Evolutionary conservation across 2,329 filamentous ascomycete genomes (phyloP), one percentile per base, ranked within the genome.

Genomic region (Gnomoniopsis smithogilvyi): DNA sequence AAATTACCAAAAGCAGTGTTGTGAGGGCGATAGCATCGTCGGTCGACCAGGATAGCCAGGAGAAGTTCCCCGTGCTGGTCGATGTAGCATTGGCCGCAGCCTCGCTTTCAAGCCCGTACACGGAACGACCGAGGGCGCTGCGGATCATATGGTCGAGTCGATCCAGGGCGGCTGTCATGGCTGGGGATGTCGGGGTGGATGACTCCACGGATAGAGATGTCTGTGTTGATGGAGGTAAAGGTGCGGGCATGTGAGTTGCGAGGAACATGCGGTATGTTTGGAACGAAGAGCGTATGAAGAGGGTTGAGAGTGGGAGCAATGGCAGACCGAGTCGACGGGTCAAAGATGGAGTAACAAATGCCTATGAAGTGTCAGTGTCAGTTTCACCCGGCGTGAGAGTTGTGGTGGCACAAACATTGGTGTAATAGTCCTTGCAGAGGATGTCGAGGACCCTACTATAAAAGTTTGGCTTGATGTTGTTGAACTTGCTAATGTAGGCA

Each of bases 191-290:
- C 0, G 83, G 81, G 2, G 80, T 77, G 0, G 85, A 79, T 0
- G 84, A 84, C 46, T 91, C 88, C 3, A 87, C 77, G 3, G 83
- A 78, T 15, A 91, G 75, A 6, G 89, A 83, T 19, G 89, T 87
- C 51, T 88, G 83, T 30, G 85, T 78, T 3, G 87, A 86, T 26
- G 87, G 78, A 26, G 84, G 78, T 0, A 91, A 79, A 0, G 91
- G 90, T 10, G 89, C 83, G 0, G 92, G 89, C 36, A 97, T 81
- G 67, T 96, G 88, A 0, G 91, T 93, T 3, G 93, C 91, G 15
- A 98, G 83, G 69, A 98, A 96, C 94, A 98, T 98, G 74, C 97
- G 90, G 73, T 98, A 99, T 7, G 94, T 97, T 72, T 99, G 95
- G 47, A 98, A 83, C 1, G 91, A 93, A 50, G 96, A 92, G 47